Conservation (phyloP, 2,329 filamentous ascomycete genomes). For the Penicillium janthinellum region DNA sequence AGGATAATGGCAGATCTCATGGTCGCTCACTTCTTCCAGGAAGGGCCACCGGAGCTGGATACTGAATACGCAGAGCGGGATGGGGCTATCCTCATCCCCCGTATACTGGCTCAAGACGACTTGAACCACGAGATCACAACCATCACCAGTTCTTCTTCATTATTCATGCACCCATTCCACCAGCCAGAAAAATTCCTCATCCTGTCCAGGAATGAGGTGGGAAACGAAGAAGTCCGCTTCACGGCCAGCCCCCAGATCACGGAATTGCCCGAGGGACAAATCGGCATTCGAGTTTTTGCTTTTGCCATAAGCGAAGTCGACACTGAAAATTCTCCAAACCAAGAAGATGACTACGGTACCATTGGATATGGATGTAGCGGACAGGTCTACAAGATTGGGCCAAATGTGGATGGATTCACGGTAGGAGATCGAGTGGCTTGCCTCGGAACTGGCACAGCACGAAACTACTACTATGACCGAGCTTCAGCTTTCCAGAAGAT, state of each 20-base stretch:
- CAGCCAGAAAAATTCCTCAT: slow-evolving; percentile 11
- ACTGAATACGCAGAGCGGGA: slow-evolving; percentile 29
- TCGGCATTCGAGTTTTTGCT: slow-evolving; percentile 39
- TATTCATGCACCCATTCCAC: slow-evolving; percentile 17
- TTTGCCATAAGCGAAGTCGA: slow-evolving; percentile 35
- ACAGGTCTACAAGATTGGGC: slow-evolving; percentile 22
- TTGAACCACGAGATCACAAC: slow-evolving; percentile 10
- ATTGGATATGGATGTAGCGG: slow-evolving; percentile 26
- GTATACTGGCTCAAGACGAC: slow-evolving; percentile 20
- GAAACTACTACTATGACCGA: slow-evolving; percentile 20
- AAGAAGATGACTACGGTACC: background rate
- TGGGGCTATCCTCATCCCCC: slow-evolving; percentile 27
- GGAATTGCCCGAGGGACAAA: slow-evolving; percentile 19
- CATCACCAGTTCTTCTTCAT: background rate
- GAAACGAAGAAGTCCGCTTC: slow-evolving; percentile 12
- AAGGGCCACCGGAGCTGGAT: slow-evolving; percentile 14
- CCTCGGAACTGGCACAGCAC: slow-evolving; percentile 20
- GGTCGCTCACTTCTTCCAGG: slow-evolving; percentile 9
- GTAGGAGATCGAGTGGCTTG: slow-evolving; percentile 30
- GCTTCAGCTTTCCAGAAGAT: slow-evolving; percentile 26
- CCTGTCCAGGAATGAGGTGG: background rate
- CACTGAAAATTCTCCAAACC: background rate
- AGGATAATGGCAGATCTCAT: slow-evolving; percentile 19
- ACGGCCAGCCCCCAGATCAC: slow-evolving; percentile 5
- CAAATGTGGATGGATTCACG: slow-evolving; percentile 13